Conservation (phyloP, 1,284 basidiomycete genomes). For the Apiotrichum mycotoxinovorans region DNA sequence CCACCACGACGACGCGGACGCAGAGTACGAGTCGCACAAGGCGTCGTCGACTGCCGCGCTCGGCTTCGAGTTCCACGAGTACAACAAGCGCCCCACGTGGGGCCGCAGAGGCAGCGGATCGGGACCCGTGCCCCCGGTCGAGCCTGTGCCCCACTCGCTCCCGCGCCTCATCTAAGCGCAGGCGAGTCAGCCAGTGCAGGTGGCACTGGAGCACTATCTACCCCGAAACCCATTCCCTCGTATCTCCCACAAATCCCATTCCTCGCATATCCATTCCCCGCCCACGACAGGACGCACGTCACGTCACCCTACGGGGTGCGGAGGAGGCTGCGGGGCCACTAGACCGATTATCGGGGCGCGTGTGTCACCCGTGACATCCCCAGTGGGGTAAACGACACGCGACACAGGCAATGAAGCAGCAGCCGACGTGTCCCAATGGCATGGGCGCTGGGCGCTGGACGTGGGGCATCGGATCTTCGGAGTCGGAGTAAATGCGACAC, state of each 20-base stretch:
- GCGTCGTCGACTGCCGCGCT: conserved; percentile 5
- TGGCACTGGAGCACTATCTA: not conserved
- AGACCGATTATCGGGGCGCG: no score
- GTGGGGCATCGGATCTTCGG: no score
- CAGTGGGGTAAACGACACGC: no score
- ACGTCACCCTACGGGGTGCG: no score
- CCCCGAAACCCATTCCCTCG: no score
- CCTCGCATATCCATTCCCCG: not conserved
- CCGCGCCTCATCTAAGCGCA: not conserved
- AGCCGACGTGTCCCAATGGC: no score
- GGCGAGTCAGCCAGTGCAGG: not conserved
- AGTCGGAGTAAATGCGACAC: no score
- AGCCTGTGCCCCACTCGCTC: not conserved
- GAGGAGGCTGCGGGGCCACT: no score
- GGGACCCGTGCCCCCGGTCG: not conserved
- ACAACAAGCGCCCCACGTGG: conserved; percentile 5
- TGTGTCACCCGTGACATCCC: no score
- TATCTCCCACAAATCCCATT: not conserved
- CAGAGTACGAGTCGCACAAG: conserved; percentile 1
- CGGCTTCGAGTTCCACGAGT: conserved; percentile 15
- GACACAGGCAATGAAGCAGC: no score
- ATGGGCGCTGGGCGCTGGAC: no score
- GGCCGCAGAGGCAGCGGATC: not conserved
- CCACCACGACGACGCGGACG: conserved; percentile 3
- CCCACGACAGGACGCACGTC: no score